phyloP scores from a whole-genome alignment of 1,284 basidiomycete species.

The Prillingera fragicola region DNA sequence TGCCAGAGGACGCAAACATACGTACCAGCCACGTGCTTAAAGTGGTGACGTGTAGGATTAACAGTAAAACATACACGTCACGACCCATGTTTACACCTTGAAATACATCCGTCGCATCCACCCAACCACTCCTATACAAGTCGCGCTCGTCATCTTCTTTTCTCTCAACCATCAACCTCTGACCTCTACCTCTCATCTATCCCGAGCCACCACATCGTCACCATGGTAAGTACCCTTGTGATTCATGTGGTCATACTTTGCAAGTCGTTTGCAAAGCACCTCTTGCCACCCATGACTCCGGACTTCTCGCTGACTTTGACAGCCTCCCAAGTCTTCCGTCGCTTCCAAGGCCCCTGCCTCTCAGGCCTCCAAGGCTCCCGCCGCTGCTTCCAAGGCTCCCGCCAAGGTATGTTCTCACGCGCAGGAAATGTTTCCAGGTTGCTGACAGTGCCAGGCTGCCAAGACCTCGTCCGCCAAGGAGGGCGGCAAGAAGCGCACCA shows the following conservation, averaged over 20 bases:
- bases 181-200: neutral
- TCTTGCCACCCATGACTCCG: too few relatives aligned
- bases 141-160: neutral
- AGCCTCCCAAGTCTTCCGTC: constrained; percentile 48
- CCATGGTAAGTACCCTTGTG: too few relatives aligned
- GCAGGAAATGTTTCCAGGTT: constrained; percentile 49
- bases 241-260: too few relatives aligned
- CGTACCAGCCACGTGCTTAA: too few relatives aligned
- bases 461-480: constrained; percentile 66
- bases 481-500: constrained; percentile 78
- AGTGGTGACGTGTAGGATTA: too few relatives aligned
- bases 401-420: constrained; percentile 57
- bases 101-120: too few relatives aligned
- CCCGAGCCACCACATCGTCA: neutral
- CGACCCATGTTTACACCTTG: too few relatives aligned
- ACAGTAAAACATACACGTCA: too few relatives aligned
- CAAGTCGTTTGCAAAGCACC: too few relatives aligned
- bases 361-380: constrained; percentile 44
- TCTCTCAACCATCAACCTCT: neutral
- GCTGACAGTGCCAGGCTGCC: constrained; percentile 54
- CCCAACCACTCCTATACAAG: too few relatives aligned
- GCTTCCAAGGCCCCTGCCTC: constrained; percentile 61
- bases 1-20: too few relatives aligned
- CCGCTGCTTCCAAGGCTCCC: constrained; percentile 51
- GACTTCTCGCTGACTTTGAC: neutral